Evolutionary conservation across 2,329 filamentous ascomycete species (phyloP), one percentile per base, ranked within the genome.

Genomic region (Onygena corvina): DNA sequence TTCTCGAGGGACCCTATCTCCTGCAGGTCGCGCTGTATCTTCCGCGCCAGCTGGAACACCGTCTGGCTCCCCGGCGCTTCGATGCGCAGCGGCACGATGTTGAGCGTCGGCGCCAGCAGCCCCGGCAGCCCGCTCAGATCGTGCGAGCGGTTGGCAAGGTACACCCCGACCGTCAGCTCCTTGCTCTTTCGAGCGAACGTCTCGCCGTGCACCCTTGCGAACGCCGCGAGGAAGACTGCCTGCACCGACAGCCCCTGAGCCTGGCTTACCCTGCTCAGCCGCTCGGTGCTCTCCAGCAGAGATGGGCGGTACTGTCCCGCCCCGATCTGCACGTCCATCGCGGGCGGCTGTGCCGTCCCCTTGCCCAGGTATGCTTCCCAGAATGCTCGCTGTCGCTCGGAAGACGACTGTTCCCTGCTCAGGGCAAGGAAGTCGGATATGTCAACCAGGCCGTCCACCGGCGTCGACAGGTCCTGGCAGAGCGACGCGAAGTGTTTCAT

Each of bases 91-190:
- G 88, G 87, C 1, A 94, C 74, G 3, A 95, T 72, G 56, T 84
- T 89, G 16, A 95, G 72, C 0, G 86, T 92, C 0, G 89, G 88
- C 27, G 79, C 81, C 0, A 74, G 57, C 1, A 76, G 67, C 0
- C 69, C 61, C 1, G 76, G 67, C 1, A 79, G 61, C 2, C 73
- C 67, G 2, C 74, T 67, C 6, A 74, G 64, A 18, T 70, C 67
- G 8, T 76, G 69, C 0, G 75, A 73, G 47, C 87, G 77, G 61
- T 93, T 94, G 35, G 87, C 85, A 6, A 94, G 76, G 63, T 94
- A 95, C 18, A 94, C 66, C 1, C 88, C 89, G 46, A 94, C 74
- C 0, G 86, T 67, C 1, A 85, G 64, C 33, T 77, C 16, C 20
- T 45, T 25, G 20, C n/a, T 38, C 8, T 27, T 16, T 14, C n/a